phyloP scores from a whole-genome alignment of 2,329 filamentous ascomycete genomes.

The Lecanicillium sp. region DNA sequence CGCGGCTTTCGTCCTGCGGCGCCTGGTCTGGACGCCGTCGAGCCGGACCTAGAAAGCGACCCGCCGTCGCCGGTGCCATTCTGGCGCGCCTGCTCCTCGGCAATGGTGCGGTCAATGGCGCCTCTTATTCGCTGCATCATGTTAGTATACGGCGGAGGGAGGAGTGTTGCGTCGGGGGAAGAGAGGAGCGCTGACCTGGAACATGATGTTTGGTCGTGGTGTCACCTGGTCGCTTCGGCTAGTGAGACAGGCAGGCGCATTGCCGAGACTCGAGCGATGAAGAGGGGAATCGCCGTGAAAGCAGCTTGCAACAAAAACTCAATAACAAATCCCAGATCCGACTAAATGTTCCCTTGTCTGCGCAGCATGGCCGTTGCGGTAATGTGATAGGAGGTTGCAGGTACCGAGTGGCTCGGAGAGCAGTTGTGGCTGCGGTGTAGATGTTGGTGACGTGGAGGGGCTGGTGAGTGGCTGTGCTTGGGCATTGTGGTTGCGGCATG shows the following conservation, averaged over 20 bases:
- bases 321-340: too few species aligned
- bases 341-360: too few species aligned
- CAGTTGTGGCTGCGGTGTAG: too few species aligned
- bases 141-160: slow-evolving; percentile 3
- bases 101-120: slow-evolving; percentile 78
- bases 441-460: too few species aligned
- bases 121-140: slow-evolving; percentile 64
- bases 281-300: too few species aligned
- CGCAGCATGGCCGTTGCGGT: too few species aligned
- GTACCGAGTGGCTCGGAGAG: too few species aligned
- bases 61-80: slow-evolving; percentile 45
- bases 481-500: too few species aligned
- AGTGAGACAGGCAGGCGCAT: neutral
- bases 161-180: too few species aligned
- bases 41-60: slow-evolving; percentile 30
- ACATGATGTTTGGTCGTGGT: slow-evolving; percentile 8
- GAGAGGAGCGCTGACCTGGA: slow-evolving; percentile 10
- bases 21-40: slow-evolving; percentile 31
- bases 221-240: neutral
- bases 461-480: too few species aligned
- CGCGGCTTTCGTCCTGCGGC: slow-evolving; percentile 26
- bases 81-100: slow-evolving; percentile 83
- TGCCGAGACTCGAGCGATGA: neutral
- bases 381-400: too few species aligned
- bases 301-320: too few species aligned